A percentile compares a stretch with the other conserved stretches of the same genome.
These are phyloP conservation scores for Pseudocercospora cruenta DNA, from an alignment of 2,329 filamentous ascomycete genomes.

Conservation along the genomic window DNA sequence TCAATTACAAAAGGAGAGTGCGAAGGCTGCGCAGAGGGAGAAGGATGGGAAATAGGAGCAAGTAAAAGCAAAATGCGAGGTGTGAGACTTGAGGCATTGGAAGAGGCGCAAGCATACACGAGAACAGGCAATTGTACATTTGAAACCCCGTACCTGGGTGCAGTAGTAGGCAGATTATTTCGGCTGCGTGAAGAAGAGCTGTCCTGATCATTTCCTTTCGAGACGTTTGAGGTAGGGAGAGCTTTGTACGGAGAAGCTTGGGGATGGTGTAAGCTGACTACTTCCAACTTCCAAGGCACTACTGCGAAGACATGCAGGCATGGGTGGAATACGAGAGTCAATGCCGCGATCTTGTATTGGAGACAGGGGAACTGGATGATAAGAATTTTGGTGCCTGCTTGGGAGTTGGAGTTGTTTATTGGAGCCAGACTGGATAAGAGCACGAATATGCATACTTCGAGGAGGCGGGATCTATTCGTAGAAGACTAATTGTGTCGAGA, in stretches of 20 bases:
- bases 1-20: conserved; percentile 41
- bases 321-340: background rate
- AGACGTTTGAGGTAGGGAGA: background rate
- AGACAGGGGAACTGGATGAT: background rate
- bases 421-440: too few species aligned
- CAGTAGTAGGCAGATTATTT: background rate
- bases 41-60: conserved; percentile 19
- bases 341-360: background rate
- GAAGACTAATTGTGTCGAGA: background rate
- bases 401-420: background rate
- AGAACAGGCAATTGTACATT: background rate
- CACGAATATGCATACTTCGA: too few species aligned
- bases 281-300: background rate
- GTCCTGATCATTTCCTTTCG: background rate
- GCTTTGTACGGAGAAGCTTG: background rate
- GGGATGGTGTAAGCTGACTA: conserved; percentile 6
- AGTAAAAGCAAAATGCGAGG: too few species aligned
- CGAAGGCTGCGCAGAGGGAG: conserved; percentile 37
- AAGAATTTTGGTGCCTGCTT: background rate
- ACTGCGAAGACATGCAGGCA: background rate
- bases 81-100: too few species aligned
- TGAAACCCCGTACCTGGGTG: background rate
- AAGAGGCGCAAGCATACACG: background rate
- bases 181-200: background rate
- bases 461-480: too few species aligned